Conservation (phyloP, 2,329 filamentous ascomycete genomes). For the Nectriaceae sp. region DNA sequence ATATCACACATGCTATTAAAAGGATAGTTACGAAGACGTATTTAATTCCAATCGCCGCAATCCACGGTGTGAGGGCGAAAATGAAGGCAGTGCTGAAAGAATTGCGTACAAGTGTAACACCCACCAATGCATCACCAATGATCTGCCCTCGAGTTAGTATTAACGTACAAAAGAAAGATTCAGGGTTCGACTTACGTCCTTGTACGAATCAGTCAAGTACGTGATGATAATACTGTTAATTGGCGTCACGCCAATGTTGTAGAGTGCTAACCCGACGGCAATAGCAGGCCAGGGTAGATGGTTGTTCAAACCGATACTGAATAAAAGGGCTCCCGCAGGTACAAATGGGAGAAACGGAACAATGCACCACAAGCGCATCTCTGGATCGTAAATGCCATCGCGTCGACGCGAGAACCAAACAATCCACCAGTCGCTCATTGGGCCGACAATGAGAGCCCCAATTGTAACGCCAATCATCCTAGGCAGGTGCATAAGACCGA, state of each 20-base stretch:
- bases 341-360: slow-evolving; percentile 2
- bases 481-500: slow-evolving; percentile 42
- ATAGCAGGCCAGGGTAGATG: slow-evolving; percentile 17
- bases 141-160: slow-evolving; percentile 33
- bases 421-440: slow-evolving; percentile 38
- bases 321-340: slow-evolving; percentile 4
- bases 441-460: slow-evolving; percentile 33
- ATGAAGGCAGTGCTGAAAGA: slow-evolving; percentile 44
- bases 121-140: slow-evolving; percentile 48
- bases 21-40: slow-evolving; percentile 7
- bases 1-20: slow-evolving; percentile 1
- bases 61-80: slow-evolving; percentile 44
- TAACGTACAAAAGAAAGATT: background rate
- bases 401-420: slow-evolving; percentile 37
- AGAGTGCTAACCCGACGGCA: slow-evolving; percentile 39
- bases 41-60: slow-evolving; percentile 4
- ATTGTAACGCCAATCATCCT: slow-evolving; percentile 42
- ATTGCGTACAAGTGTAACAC: slow-evolving; percentile 47
- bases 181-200: slow-evolving; percentile 27
- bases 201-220: slow-evolving; percentile 41
- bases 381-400: slow-evolving; percentile 44
- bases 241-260: slow-evolving; percentile 36
- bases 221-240: slow-evolving; percentile 37
- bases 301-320: slow-evolving; percentile 4
- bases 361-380: slow-evolving; percentile 43